Percentiles rank a stretch among this genome's conserved stretches.
phyloP scores from a whole-genome alignment of 2,329 filamentous ascomycete species.

The Ophiostoma angusticollis region DNA sequence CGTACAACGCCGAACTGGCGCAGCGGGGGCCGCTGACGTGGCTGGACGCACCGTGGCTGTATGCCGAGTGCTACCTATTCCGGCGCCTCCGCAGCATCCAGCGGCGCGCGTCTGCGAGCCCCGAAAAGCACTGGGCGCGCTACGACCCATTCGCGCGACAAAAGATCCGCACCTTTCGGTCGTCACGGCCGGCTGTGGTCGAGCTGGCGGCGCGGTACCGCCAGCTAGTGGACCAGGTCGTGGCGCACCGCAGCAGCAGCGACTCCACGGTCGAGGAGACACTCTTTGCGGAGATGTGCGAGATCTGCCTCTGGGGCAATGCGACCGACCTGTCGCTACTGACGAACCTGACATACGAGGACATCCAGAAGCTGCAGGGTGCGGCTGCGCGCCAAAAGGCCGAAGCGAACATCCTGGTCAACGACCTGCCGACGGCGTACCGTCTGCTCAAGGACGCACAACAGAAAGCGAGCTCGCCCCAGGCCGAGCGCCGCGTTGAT shows the following conservation, averaged over 20 bases:
- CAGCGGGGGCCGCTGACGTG: slow-evolving; percentile 62
- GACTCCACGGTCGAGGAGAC: slow-evolving; percentile 60
- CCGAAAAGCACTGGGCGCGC: slow-evolving; percentile 74
- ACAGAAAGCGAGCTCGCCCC: slow-evolving; percentile 15
- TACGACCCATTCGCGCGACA: slow-evolving; percentile 86
- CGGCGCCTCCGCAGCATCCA: slow-evolving; percentile 75
- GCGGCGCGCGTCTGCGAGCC: slow-evolving; percentile 53
- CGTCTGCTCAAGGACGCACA: slow-evolving; percentile 15
- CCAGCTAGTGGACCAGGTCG: slow-evolving; percentile 54
- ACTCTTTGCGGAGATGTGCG: slow-evolving; percentile 83
- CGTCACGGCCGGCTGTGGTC: slow-evolving; percentile 59
- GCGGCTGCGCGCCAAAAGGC: slow-evolving; percentile 72
- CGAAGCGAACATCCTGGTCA: slow-evolving; percentile 84
- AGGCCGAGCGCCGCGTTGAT: slow-evolving; percentile 61
- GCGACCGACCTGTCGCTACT: slow-evolving; percentile 87
- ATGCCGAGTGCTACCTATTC: slow-evolving; percentile 88
- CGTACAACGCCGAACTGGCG: slow-evolving; percentile 78
- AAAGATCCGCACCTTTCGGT: slow-evolving; percentile 85
- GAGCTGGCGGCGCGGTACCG: slow-evolving; percentile 30
- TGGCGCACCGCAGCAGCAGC: slow-evolving; percentile 45
- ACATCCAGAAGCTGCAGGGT: slow-evolving; percentile 93
- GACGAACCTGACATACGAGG: slow-evolving; percentile 82
- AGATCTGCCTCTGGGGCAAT: slow-evolving; percentile 96
- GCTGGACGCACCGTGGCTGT: slow-evolving; percentile 82
- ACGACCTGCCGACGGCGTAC: slow-evolving; percentile 49